Evolutionary conservation across 306 rosid genomes (phyloP), one percentile per base, ranked within the genome.

Genomic region (Chamaecrista fasciculata): DNA sequence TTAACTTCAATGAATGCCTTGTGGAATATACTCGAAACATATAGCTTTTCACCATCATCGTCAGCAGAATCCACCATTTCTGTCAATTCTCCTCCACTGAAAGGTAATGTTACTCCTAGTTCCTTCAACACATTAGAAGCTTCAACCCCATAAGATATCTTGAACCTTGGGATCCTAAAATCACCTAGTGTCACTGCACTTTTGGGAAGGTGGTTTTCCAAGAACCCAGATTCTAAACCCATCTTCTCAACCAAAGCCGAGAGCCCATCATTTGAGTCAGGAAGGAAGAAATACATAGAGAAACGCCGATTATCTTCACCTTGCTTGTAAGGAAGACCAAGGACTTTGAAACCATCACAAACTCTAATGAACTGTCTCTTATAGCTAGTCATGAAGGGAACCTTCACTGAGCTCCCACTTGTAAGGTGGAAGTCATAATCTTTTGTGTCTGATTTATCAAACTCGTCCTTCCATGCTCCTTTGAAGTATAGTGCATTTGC

Each of bases 401-500:
- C 94, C 68, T 82, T 80, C 51, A 85, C 84, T 24, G 80, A 62
- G 70, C 76, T 80, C 24, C 94, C 94, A 43, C 76, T 62, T 2
- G 76, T 80, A 64, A 88, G 92, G 75, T 83, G 80, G 76, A 93
- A 90, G 57, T 86, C 87, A 19, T 71, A 25, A 26, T 84, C 83
- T 72, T 84, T 69, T 0, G 96, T 93, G 37, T 25, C 12, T 3
- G 85, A 85, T 57, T 86, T 78, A 70, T 90, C 83, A 56, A 93
- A 93, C 68, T 78, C 72, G 20, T 82, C 73, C 31, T 11, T 69
- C 98, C 98, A 90, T 0, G 50, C 86, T 49, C 98, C 98, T 70
- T 88, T 93, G 77, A 93, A 93, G 80, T 90, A 90, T 1, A 93
- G 25, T 2, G 94, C 97, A 70, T 90, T 93, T 8, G 93, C 84